Evolutionary conservation across 2,329 filamentous ascomycete genomes (phyloP).

Genomic region (Chalara sp.): DNA sequence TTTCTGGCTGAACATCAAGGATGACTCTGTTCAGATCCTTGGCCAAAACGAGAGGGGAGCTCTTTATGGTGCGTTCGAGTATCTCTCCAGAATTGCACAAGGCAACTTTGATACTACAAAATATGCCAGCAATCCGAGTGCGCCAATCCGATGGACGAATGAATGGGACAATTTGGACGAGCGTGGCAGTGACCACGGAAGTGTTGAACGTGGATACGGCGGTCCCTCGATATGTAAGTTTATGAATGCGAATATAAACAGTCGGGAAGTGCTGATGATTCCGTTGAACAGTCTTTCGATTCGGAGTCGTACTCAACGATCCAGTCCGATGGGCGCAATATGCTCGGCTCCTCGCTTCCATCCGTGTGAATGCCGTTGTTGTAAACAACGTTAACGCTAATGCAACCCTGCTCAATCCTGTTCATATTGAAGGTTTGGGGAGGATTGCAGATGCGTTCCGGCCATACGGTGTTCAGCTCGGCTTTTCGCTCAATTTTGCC

Average conservation of each 20-base stretch:
- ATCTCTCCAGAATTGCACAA: conserved; percentile 58
- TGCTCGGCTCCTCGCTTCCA: conserved; percentile 58
- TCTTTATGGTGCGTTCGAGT: conserved; percentile 64
- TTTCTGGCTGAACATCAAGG: conserved; percentile 49
- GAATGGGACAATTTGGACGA: conserved; percentile 65
- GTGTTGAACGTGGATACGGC: conserved; percentile 62
- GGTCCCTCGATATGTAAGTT: conserved; percentile 51
- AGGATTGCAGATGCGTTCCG: conserved; percentile 59
- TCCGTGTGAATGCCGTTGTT: conserved; percentile 59
- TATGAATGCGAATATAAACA: too few species aligned
- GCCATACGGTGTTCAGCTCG: conserved; percentile 60
- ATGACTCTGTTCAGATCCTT: conserved; percentile 46
- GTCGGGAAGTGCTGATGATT: too few species aligned
- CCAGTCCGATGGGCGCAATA: conserved; percentile 55
- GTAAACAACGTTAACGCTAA: conserved; percentile 72
- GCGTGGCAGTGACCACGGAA: conserved; percentile 30
- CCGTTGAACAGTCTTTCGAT: conserved; percentile 40
- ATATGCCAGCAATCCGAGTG: conserved; percentile 48
- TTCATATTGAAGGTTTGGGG: conserved; percentile 54
- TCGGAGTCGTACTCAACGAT: conserved; percentile 49
- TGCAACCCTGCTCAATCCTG: conserved; percentile 43
- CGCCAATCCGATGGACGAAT: conserved; percentile 62
- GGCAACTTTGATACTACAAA: conserved; percentile 43
- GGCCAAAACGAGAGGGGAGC: conserved; percentile 61
- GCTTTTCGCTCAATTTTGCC: conserved; percentile 62